phyloP scores from a whole-genome alignment of 1,139 yeast genomes.

The Pichia sp. region DNA sequence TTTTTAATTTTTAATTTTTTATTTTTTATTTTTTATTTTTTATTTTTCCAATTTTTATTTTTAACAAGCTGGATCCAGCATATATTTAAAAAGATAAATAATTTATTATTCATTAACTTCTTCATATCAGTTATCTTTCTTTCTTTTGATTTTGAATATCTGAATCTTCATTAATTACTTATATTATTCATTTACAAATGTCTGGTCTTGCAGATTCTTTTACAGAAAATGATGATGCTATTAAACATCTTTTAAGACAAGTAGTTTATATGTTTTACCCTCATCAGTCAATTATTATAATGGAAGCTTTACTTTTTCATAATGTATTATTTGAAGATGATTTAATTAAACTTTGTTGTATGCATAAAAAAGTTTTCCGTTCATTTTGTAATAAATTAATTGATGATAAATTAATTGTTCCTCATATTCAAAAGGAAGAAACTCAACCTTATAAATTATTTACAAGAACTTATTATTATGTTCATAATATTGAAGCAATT shows the following conservation, averaged over 20 bases:
- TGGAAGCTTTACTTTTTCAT: conserved; percentile 88
- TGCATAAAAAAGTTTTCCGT: conserved; percentile 81
- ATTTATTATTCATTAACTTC: no score
- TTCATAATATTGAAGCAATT: conserved; percentile 87
- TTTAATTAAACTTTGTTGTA: conserved; percentile 68
- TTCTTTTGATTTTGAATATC: no score
- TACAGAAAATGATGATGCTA: conserved; percentile 19
- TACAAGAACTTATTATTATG: conserved; percentile 75
- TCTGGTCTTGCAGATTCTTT: conserved; percentile 13
- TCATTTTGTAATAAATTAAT: conserved; percentile 73
- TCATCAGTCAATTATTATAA: conserved; percentile 70
- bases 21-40: no score
- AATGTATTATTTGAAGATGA: conserved; percentile 95
- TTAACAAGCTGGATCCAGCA: no score
- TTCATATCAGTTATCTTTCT: no score
- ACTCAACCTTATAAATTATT: conserved; percentile 63
- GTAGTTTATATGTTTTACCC: conserved; percentile 87
- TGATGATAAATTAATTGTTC: conserved; percentile 69
- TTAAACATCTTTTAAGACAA: conserved; percentile 36
- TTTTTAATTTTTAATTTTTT: no score
- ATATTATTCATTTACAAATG: conserved; percentile 1
- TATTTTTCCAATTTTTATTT: no score
- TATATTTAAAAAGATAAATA: no score
- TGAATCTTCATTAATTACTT: no score
- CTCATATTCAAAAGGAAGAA: conserved; percentile 78